Base-by-base conservation (phyloP, 805 yeast genomes). In the Monosporozyma yasuniensis region DNA sequence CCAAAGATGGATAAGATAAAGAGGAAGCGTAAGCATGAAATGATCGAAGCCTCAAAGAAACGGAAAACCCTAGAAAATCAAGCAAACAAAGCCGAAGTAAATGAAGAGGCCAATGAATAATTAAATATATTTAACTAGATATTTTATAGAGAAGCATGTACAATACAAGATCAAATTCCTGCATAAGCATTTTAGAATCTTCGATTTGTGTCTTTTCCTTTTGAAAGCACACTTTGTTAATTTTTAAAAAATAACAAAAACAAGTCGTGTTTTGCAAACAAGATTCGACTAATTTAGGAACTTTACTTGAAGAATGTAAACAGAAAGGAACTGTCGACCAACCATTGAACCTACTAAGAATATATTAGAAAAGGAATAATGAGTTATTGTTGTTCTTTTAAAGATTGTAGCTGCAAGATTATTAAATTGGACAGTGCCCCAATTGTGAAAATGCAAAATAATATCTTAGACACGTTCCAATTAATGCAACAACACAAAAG, bases 31-130 rank as follows among this genome's bases (percentile, higher is more conserved):
- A 76, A 72, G 54, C 68, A 71, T 44, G 84, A 84, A 52, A 87
- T 87, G 95, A 80, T 87, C 47, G 79, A 74, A 51, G 89, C 85
- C 6, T 80, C 88, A 5, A 86, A 84, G 64, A 80, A 70, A 58
- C 74, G 87, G 58, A 81, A 81, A 34, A 32, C 42, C 18, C 18
- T 46, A 22, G 49, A 35, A 47, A 44, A 12, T 16, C 34, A n/a
- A 32, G 11, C n/a, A 18, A 43, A 28, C 11, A 43, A 43, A 38
- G 21, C 11, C 14, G 35, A 32, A 16, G 14, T 14, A 12, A 11
- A 32, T 32, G 35, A 32, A 32, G 35, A 32, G 14, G 35, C n/a
- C 6, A n/a, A 12, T 12, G 16, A 32, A 32, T 32, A 32, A 32
- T 32, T 7, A 32, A 32, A 12, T 32, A 32, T 2, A 12, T 14